Percentiles rank a stretch among this genome's conserved stretches.
phyloP scores from a whole-genome alignment of 148 eudicot species.

The Mesembryanthemum crystallinum region DNA sequence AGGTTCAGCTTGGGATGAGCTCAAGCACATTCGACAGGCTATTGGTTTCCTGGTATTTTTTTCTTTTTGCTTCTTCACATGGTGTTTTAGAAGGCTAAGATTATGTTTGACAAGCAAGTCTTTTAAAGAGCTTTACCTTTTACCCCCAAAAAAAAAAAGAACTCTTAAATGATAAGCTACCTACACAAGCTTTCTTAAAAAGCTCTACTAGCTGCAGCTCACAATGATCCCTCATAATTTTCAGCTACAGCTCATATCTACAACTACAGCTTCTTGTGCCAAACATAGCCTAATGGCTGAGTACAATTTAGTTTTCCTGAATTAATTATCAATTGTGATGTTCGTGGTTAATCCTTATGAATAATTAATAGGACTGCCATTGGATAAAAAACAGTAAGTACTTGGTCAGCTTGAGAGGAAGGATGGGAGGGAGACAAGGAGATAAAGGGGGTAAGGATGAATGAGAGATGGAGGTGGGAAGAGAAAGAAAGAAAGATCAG shows the following conservation, averaged over 20 bases:
- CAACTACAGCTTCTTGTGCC: no score
- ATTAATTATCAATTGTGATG: neutral
- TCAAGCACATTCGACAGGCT: conserved; percentile 87
- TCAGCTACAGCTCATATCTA: no score
- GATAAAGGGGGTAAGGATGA: neutral
- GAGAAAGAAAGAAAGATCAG: neutral
- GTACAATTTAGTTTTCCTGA: neutral
- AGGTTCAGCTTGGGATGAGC: conserved; percentile 91
- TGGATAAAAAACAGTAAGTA: neutral
- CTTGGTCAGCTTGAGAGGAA: neutral
- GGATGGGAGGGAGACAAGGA: neutral
- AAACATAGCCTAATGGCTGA: no score
- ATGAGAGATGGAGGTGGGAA: neutral
- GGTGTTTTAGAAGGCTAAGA: neutral
- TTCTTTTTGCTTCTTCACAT: neutral
- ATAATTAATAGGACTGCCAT: neutral
- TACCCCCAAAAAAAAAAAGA: no score
- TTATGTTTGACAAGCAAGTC: no score
- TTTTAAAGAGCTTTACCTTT: no score
- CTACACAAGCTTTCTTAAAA: no score
- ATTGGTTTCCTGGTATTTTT: conserved; percentile 78
- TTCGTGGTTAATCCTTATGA: neutral
- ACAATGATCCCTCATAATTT: no score
- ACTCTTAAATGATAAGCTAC: no score
- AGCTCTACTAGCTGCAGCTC: no score